Evolutionary conservation across 1,284 basidiomycete species (phyloP), one percentile per base, ranked within the genome.

Genomic region (Psilocybe mexicana): DNA sequence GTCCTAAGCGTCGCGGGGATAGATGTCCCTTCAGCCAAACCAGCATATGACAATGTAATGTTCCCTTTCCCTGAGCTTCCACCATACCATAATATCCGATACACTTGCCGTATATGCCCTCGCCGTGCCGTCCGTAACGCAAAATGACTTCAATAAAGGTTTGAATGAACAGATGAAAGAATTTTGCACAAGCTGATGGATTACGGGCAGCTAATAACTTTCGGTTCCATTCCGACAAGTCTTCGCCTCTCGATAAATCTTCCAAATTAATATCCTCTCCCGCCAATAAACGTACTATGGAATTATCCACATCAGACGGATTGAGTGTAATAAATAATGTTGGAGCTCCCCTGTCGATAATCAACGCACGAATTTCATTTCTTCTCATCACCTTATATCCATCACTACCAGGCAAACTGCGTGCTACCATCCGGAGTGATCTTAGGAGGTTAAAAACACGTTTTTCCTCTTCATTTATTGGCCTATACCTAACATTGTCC

Each of bases 31-130:
- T 25, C 0, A 69, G 30, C 70, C 70, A 72, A 6, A 72, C 50
- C 5, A 71, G 14, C 57, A 70, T 63, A 49, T 66, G 63, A 40
- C 64, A 64, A 35, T 64, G 64, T 1, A 65, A 25, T 0, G 61
- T 62, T 0, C 62, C 62, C 26, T 59, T 45, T 0, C 64, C 63
- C 26, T 65, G 64, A 2, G 64, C 56, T 44, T 63, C 62, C 0
- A 63, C 68, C 2, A 62, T 64, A 0, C 67, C 71, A 55, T 67
- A 71, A 43, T 73, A 74, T 0, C 61, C 70, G 12, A 49, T 45
- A n/a, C 68, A 67, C 11, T 43, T 47, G 2, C 72, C 70, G 46
- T 72, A 68, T 6, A 67, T 69, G 0, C 33, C 28, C 0, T 48
- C 35, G 0, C 47, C 46, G 0, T 36, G 7, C 12, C 26, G 6